Percentiles rank a stretch among this genome's conserved stretches.
phyloP scores from a whole-genome alignment of 2,329 filamentous ascomycete species.

The Diaporthe citri region DNA sequence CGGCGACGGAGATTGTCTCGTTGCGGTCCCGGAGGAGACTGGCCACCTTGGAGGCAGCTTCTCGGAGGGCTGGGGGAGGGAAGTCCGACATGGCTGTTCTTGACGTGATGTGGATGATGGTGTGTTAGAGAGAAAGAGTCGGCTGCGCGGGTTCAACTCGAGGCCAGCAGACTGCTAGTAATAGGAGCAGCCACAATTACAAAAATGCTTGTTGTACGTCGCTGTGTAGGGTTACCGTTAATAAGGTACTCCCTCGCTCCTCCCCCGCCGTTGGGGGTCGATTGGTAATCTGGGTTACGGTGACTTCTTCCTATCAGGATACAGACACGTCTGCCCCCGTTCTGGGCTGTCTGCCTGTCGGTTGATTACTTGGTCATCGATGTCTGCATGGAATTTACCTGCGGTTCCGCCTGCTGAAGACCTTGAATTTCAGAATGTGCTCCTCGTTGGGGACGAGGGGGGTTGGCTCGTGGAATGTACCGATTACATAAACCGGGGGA shows the following conservation, averaged over 20 bases:
- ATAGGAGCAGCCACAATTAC: background rate
- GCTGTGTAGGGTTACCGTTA: background rate
- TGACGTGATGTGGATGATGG: background rate
- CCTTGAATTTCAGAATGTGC: background rate
- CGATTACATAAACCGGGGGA: background rate
- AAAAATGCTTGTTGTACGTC: background rate
- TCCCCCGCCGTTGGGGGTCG: background rate
- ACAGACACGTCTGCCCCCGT: background rate
- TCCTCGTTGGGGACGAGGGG: background rate
- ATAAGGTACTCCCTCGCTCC: background rate
- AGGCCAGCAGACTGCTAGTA: background rate
- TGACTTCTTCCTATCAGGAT: background rate
- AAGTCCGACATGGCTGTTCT: conserved; percentile 31
- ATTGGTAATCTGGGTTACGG: conserved; percentile 1
- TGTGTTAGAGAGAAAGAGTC: background rate
- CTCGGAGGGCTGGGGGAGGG: conserved; percentile 35
- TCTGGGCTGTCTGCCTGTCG: background rate
- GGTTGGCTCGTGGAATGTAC: background rate
- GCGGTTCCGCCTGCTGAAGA: background rate
- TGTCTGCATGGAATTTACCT: background rate
- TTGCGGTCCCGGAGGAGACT: conserved; percentile 65
- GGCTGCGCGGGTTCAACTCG: background rate
- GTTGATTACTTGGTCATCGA: background rate
- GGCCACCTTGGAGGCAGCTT: conserved; percentile 59
- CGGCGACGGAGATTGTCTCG: conserved; percentile 71